Base-by-base conservation (phyloP, 306 rosid species). In the Gynostemma pentaphyllum region DNA sequence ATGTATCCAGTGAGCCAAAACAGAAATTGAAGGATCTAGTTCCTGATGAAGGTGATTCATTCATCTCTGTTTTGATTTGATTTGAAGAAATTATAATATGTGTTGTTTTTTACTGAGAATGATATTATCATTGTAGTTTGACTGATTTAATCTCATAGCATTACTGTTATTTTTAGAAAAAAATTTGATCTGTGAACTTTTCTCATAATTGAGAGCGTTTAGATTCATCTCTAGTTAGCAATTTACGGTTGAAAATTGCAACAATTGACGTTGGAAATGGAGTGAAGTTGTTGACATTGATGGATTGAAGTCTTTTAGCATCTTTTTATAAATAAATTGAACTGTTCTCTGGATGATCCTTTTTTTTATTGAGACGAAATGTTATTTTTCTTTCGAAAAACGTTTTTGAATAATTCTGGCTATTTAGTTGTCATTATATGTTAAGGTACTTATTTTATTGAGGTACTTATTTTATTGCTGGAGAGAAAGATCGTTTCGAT, bases 1-100 rank as follows among this genome's bases (percentile, higher is more conserved):
- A 70, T 72, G 86, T 78, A 2, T 81, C 84, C 22, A 73, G 75
- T 45, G 85, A 89, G 68, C 73, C 85, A 2, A 48, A 66, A 32
- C 82, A 67, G 72, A 75, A 64, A 52, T 7, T 76, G 39, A 72
- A 79, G 54, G 85, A 91, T 76, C 75, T 83, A 22, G 64, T 46
- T 61, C 0, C 74, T 37, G 78, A 72, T 13, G 46, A 85, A 82
- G 96, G 96, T 92, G 6, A 26, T 65, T 27, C 51, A 1, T 26
- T 51, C 34, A 3, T n/a, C 45, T 68, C 34, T 45, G 28, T 11
- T 73, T 37, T 50, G 11, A 14, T 50, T 2, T 26, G 46, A 18
- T 64, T 32, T 32, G 5, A 1, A 1, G 8, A 42, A 2, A 12
- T 34, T 39, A 4, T 9, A 15, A 37, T 4, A 10, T 7, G 12